A percentile compares a stretch with the other conserved stretches of the same genome.
These are phyloP conservation scores for Ascocoryne sarcoides DNA, from an alignment of 2,329 filamentous ascomycete genomes.

Conservation along the genomic window DNA sequence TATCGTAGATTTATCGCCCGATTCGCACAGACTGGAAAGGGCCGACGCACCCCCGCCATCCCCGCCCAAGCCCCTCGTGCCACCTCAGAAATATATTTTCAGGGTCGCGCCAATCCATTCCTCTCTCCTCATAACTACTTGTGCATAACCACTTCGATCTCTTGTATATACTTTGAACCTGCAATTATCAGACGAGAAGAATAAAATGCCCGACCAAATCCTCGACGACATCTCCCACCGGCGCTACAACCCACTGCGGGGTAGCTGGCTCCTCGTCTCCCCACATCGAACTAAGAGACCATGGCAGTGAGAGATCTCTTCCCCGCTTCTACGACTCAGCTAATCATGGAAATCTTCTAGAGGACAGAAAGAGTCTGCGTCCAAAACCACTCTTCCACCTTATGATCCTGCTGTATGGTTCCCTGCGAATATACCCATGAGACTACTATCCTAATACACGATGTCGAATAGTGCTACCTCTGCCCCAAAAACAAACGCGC, in stretches of 20 bases:
- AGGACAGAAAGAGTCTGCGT: slow-evolving; percentile 67
- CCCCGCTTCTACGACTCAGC: neutral
- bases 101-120: too few relatives aligned
- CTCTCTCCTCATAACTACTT: too few relatives aligned
- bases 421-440: neutral
- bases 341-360: slow-evolving; percentile 39
- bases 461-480: slow-evolving; percentile 91
- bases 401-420: slow-evolving; percentile 64
- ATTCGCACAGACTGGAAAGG: too few relatives aligned
- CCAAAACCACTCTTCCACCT: slow-evolving; percentile 59
- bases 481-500: slow-evolving; percentile 88
- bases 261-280: slow-evolving; percentile 88
- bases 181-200: too few relatives aligned
- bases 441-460: slow-evolving; percentile 9
- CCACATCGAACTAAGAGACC: slow-evolving; percentile 94
- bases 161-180: too few relatives aligned
- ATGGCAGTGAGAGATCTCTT: slow-evolving; percentile 68
- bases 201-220: slow-evolving; percentile 59
- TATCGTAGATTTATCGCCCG: too few relatives aligned
- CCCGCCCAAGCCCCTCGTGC: too few relatives aligned
- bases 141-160: too few relatives aligned
- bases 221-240: slow-evolving; percentile 95
- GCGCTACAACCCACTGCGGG: slow-evolving; percentile 84
- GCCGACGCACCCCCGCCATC: too few relatives aligned
- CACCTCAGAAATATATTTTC: too few relatives aligned